phyloP scores from a whole-genome alignment of 1,284 basidiomycete species.

The Pseudozyma tsukubaensis region DNA sequence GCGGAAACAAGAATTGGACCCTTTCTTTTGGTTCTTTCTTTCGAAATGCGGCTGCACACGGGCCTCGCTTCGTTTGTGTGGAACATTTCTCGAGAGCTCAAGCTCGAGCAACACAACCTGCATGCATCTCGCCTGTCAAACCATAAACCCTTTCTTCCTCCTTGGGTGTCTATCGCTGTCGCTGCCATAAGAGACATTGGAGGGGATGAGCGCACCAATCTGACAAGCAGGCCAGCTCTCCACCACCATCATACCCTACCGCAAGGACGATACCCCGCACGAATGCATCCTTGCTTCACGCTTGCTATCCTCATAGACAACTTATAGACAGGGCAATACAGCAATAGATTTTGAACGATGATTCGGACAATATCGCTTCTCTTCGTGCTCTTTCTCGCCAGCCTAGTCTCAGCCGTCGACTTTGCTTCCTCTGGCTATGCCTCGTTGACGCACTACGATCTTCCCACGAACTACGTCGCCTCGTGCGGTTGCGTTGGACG shows the following conservation, averaged over 20 bases:
- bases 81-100: neutral
- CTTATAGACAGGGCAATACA: neutral
- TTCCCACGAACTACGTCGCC: conserved; percentile 52
- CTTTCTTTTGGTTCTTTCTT: neutral
- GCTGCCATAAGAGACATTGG: too few relatives aligned
- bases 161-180: neutral
- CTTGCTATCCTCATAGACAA: neutral
- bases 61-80: neutral
- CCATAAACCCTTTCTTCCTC: neutral
- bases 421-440: conserved; percentile 39
- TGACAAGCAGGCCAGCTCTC: neutral
- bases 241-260: neutral
- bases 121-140: neutral
- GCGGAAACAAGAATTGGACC: neutral
- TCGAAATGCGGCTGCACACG: too few relatives aligned
- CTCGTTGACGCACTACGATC: conserved; percentile 60
- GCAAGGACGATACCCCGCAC: neutral
- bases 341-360: neutral
- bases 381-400: neutral
- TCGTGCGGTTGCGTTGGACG: conserved; percentile 59
- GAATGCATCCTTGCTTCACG: neutral
- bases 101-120: neutral
- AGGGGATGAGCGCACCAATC: too few relatives aligned
- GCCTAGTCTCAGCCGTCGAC: conserved; percentile 17
- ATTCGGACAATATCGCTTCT: conserved; percentile 6